phyloP scores from a whole-genome alignment of 495 filamentous ascomycete genomes.

The Penicillium canescens region DNA sequence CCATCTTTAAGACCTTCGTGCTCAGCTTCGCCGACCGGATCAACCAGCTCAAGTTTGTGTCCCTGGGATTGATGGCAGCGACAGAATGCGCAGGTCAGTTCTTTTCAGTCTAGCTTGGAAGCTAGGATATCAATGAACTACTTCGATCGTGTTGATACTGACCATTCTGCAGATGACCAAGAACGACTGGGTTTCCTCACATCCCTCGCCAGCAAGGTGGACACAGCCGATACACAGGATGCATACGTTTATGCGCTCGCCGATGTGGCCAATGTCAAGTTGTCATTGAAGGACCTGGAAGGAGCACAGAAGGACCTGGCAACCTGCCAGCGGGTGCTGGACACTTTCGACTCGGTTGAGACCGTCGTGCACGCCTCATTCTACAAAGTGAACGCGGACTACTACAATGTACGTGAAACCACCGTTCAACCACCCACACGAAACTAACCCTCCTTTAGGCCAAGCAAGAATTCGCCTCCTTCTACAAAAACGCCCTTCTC shows the following conservation, averaged over 20 bases:
- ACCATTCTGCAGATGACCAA: constrained; percentile 63
- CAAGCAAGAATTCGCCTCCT: constrained; percentile 87
- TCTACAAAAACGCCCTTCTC: constrained; percentile 95
- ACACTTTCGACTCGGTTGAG: constrained; percentile 93
- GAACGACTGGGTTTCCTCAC: constrained; percentile 87
- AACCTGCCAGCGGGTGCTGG: constrained; percentile 80
- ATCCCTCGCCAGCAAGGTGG: constrained; percentile 80
- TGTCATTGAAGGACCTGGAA: constrained; percentile 71
- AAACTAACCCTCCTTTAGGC: constrained; percentile 40
- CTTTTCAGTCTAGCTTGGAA: neutral
- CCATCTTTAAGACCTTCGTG: constrained; percentile 92
- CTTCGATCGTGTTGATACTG: constrained; percentile 1
- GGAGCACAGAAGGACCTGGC: constrained; percentile 84
- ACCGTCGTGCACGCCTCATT: constrained; percentile 95
- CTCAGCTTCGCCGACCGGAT: constrained; percentile 96
- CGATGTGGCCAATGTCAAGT: constrained; percentile 85
- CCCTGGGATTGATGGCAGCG: constrained; percentile 81
- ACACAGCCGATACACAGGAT: constrained; percentile 91
- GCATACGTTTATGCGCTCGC: constrained; percentile 92
- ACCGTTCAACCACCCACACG: neutral
- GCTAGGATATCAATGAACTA: neutral
- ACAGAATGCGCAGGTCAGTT: constrained; percentile 79
- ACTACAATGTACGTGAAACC: constrained; percentile 67
- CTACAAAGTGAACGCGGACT: constrained; percentile 93
- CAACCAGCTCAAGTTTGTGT: constrained; percentile 96